phyloP scores from a whole-genome alignment of 164 flowering plant genomes.

The Macadamia tetraphylla region DNA sequence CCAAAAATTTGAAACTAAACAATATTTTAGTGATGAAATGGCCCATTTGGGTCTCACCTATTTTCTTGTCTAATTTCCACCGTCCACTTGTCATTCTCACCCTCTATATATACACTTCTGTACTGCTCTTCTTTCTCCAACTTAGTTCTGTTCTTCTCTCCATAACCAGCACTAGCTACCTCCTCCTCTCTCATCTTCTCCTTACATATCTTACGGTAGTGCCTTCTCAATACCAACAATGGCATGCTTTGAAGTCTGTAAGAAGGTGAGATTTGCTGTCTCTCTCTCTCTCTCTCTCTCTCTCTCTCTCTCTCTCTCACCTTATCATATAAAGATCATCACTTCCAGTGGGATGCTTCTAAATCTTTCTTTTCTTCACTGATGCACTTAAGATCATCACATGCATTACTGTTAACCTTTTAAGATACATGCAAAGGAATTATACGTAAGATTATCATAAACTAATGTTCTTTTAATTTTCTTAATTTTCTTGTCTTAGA shows the following conservation, averaged over 20 bases:
- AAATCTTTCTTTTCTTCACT: background rate
- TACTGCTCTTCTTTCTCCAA: conserved; percentile 6
- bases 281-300: background rate
- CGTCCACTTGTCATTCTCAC: conserved; percentile 28
- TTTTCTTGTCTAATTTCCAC: conserved; percentile 32
- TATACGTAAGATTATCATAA: background rate
- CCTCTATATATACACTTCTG: conserved; percentile 34
- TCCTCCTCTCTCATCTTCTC: conserved; percentile 1
- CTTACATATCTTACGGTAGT: background rate
- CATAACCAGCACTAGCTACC: conserved; percentile 7
- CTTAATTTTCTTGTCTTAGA: conserved; percentile 26
- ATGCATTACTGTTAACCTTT: background rate
- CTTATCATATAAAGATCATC: background rate
- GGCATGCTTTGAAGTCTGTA: conserved; percentile 37
- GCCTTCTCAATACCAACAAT: conserved; percentile 23
- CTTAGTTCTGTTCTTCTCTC: conserved; percentile 1
- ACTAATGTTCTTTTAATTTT: background rate
- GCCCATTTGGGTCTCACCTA: conserved; percentile 18
- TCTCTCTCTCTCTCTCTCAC: background rate
- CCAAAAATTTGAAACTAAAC: conserved; percentile 16
- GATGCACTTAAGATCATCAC: background rate
- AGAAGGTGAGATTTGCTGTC: conserved; percentile 29
- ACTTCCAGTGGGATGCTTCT: background rate
- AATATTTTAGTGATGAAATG: conserved; percentile 7
- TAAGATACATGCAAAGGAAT: background rate